Conservation (phyloP, 129 eudicot genomes). For the Ambrosia trifida region DNA sequence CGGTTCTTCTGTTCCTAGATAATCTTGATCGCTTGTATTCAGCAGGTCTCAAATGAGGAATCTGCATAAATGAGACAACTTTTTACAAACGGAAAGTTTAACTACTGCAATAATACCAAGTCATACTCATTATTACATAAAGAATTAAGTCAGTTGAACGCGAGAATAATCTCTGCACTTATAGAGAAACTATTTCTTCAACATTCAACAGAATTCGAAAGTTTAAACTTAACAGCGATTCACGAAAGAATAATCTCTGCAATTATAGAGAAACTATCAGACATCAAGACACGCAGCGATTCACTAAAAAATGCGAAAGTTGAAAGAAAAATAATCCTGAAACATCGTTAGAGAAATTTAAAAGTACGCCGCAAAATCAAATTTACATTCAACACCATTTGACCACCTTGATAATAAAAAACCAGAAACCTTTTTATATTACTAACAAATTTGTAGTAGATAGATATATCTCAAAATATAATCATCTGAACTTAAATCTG, state of each 20-base stretch:
- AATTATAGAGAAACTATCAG: background rate
- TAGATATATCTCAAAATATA: background rate
- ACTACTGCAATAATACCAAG: background rate
- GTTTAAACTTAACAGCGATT: no score
- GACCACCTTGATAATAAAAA: background rate
- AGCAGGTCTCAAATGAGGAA: conserved; percentile 91
- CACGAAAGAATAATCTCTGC: no score
- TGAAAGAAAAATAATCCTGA: background rate
- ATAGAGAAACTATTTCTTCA: no score
- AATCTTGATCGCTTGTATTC: conserved; percentile 92
- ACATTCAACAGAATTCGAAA: background rate
- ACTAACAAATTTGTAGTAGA: background rate
- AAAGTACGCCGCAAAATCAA: background rate
- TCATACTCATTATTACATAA: background rate
- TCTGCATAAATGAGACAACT: conserved; percentile 43
- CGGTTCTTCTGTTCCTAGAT: conserved; percentile 87
- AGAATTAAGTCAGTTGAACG: no score
- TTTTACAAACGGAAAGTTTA: background rate
- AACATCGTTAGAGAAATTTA: background rate
- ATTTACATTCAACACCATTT: background rate
- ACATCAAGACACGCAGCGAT: background rate
- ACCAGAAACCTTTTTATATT: background rate
- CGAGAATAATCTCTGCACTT: no score
- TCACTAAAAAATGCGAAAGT: background rate
- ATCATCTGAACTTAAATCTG: background rate